Conservation (phyloP, 805 yeast species). For the Spathaspora girioi region DNA sequence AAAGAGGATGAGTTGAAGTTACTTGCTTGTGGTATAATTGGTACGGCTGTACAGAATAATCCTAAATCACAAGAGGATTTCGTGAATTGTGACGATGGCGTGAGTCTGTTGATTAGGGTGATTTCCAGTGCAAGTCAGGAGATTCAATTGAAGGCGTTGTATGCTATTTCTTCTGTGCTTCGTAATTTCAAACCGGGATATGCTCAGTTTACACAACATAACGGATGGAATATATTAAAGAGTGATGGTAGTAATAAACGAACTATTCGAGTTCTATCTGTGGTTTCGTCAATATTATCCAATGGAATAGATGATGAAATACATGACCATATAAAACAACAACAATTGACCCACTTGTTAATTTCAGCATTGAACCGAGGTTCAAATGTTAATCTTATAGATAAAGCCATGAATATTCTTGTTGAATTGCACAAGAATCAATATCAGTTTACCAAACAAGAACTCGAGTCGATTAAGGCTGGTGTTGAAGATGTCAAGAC, state of each 20-base stretch:
- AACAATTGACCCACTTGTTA: slow-evolving; percentile 30
- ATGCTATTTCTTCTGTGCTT: slow-evolving; percentile 70
- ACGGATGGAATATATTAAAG: slow-evolving; percentile 63
- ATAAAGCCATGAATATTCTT: slow-evolving; percentile 52
- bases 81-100: slow-evolving; percentile 44
- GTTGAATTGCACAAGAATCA: slow-evolving; percentile 39
- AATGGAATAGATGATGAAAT: slow-evolving; percentile 44
- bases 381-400: slow-evolving; percentile 48
- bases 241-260: slow-evolving; percentile 24
- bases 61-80: slow-evolving; percentile 69
- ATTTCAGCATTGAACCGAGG: slow-evolving; percentile 27
- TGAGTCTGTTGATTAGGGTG: slow-evolving; percentile 40
- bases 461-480: not conserved
- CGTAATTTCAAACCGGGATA: slow-evolving; percentile 65
- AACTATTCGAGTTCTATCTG: slow-evolving; percentile 52
- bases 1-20: slow-evolving; percentile 48
- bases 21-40: slow-evolving; percentile 70
- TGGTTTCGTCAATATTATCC: slow-evolving; percentile 57
- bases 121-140: slow-evolving; percentile 12
- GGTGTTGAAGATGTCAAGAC: not conserved
- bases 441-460: slow-evolving; percentile 36
- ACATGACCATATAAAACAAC: slow-evolving; percentile 33
- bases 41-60: slow-evolving; percentile 92
- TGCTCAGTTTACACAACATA: slow-evolving; percentile 46
- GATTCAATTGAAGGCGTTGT: slow-evolving; percentile 61